A percentile compares a stretch with the other conserved stretches of the same genome.
These are phyloP conservation scores for Ganoderma lucidum DNA, from an alignment of 1,284 basidiomycete genomes.

Conservation along the genomic window DNA sequence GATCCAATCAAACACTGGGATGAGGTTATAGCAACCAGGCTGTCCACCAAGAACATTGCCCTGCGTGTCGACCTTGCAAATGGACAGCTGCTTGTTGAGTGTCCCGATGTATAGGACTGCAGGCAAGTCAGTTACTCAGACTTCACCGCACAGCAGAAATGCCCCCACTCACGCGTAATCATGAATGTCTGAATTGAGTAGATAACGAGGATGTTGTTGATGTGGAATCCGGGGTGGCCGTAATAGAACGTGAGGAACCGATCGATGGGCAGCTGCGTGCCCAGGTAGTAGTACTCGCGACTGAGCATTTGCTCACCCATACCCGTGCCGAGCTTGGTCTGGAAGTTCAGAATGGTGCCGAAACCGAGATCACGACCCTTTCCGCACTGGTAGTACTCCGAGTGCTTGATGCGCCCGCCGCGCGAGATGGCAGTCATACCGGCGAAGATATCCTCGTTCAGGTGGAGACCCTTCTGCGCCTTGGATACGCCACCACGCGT, in stretches of 20 bases:
- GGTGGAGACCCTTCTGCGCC: constrained; percentile 97
- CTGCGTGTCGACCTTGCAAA: constrained; percentile 85
- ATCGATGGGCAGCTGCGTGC: constrained; percentile 97
- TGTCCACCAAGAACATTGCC: constrained; percentile 86
- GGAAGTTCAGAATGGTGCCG: constrained; percentile 99
- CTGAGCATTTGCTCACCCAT: constrained; percentile 99
- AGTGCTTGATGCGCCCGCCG: constrained; percentile 99
- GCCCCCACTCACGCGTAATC: constrained; percentile 73
- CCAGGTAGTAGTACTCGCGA: constrained; percentile 99
- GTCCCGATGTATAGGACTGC: constrained; percentile 92
- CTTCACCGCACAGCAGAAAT: background rate
- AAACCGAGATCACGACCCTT: constrained; percentile 99
- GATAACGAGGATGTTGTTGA: constrained; percentile 99
- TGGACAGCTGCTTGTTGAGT: constrained; percentile 88
- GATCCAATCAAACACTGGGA: constrained; percentile 97
- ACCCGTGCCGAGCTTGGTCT: constrained; percentile 99
- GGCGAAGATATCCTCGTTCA: constrained; percentile 99
- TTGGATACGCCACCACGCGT: constrained; percentile 99
- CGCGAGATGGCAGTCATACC: constrained; percentile 99
- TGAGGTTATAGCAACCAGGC: constrained; percentile 91
- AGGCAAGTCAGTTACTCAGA: constrained; percentile 31
- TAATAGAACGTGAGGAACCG: constrained; percentile 99
- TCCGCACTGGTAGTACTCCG: constrained; percentile 98
- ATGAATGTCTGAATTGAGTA: constrained; percentile 97
- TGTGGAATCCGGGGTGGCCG: constrained; percentile 99